phyloP scores from a whole-genome alignment of 23 red algal species.

The Gracilaria gracilis region DNA sequence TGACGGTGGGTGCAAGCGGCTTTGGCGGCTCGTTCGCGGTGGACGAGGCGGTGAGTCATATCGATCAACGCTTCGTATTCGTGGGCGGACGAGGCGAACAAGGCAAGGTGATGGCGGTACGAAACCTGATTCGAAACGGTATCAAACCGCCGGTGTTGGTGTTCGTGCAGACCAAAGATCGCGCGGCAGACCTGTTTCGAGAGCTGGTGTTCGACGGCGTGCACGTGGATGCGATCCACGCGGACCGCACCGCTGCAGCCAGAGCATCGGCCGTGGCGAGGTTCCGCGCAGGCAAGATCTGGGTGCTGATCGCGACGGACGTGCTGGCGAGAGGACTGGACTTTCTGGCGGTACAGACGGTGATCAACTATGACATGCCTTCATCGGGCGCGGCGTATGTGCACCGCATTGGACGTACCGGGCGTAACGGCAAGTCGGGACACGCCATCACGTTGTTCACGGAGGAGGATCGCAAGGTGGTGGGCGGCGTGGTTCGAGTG shows the following conservation, averaged over 20 bases:
- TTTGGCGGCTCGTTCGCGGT: slow-evolving; percentile 72
- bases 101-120: slow-evolving; percentile 85
- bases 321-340: slow-evolving; percentile 86
- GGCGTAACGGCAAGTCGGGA: slow-evolving; percentile 66
- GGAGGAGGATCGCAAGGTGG: slow-evolving; percentile 69
- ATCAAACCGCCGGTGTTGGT: slow-evolving; percentile 80
- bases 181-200: slow-evolving; percentile 59
- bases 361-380: slow-evolving; percentile 93
- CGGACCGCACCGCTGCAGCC: slow-evolving; percentile 47
- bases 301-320: slow-evolving; percentile 88
- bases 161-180: slow-evolving; percentile 87
- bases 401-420: slow-evolving; percentile 94
- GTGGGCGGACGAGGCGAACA: slow-evolving; percentile 74
- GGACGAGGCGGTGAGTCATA: slow-evolving; percentile 11
- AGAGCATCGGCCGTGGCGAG: slow-evolving; percentile 36
- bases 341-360: slow-evolving; percentile 81
- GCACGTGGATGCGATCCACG: slow-evolving; percentile 70
- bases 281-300: slow-evolving; percentile 77
- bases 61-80: slow-evolving; percentile 85
- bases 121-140: slow-evolving; percentile 62
- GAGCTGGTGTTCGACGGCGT: slow-evolving; percentile 62
- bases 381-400: slow-evolving; percentile 77
- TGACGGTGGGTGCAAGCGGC: slow-evolving; percentile 70
- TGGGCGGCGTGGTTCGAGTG: slow-evolving; percentile 59
- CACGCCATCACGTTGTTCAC: slow-evolving; percentile 85